A percentile compares a stretch with the other conserved stretches of the same genome.
These are phyloP conservation scores for Pyrus pyrifolia DNA, from an alignment of 306 rosid species.

Conservation along the genomic window DNA sequence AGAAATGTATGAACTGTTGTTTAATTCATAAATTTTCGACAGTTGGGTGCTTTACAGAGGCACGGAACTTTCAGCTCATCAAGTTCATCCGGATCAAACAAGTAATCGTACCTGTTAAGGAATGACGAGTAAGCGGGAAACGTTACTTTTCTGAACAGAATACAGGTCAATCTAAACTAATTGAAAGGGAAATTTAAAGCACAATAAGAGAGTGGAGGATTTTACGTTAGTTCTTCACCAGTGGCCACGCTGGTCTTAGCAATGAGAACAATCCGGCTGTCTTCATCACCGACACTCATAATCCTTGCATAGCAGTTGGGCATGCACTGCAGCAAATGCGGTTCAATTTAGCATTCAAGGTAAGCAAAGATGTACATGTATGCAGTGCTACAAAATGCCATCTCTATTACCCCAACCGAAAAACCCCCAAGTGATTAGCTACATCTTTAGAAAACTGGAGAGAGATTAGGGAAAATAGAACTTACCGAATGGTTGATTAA, in stretches of 20 bases:
- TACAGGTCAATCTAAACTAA: background rate
- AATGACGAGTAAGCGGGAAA: background rate
- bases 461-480: background rate
- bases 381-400: background rate
- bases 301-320: slow-evolving; percentile 97
- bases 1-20: slow-evolving; percentile 14
- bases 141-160: background rate
- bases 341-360: background rate
- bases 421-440: background rate
- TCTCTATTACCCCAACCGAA: background rate
- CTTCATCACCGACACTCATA: slow-evolving; percentile 60
- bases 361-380: background rate
- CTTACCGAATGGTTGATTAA: slow-evolving; percentile 92
- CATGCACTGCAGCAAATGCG: slow-evolving; percentile 68
- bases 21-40: slow-evolving; percentile 85
- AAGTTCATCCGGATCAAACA: slow-evolving; percentile 81
- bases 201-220: background rate
- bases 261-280: slow-evolving; percentile 82
- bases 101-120: slow-evolving; percentile 78
- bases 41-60: slow-evolving; percentile 68
- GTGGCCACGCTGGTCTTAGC: slow-evolving; percentile 74
- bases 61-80: slow-evolving; percentile 90
- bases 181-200: background rate
- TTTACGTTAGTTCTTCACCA: slow-evolving; percentile 89
- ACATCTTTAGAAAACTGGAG: background rate